Evolutionary conservation across 768 basidiomycete genomes (phyloP).

Genomic region (Naematelia aurantialba): DNA sequence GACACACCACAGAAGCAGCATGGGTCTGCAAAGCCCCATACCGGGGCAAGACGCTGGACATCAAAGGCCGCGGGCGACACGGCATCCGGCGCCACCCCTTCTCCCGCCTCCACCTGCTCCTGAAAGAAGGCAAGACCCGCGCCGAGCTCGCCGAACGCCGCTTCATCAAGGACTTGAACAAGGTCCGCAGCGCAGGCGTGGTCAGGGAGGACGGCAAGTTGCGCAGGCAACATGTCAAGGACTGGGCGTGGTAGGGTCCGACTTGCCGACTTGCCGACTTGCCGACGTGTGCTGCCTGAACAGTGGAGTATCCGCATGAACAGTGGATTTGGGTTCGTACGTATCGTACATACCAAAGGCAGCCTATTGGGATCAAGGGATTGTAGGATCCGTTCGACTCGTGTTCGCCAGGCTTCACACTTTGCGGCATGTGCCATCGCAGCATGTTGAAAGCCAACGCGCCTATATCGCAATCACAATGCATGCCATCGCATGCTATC

Average conservation of each 20-base stretch:
- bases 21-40: constrained; percentile 85
- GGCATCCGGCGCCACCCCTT: constrained; percentile 75
- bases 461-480: no score
- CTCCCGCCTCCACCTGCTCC: constrained; percentile 68
- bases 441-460: no score
- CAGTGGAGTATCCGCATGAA: no score
- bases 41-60: constrained; percentile 64
- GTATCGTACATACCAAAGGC: no score
- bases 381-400: no score
- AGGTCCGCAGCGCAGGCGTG: constrained; percentile 73
- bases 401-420: no score
- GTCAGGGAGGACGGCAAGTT: constrained; percentile 64
- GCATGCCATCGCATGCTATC: neutral
- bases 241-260: constrained; percentile 50
- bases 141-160: constrained; percentile 65
- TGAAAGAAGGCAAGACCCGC: constrained; percentile 74
- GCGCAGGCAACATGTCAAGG: constrained; percentile 44
- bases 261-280: no score
- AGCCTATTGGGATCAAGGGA: no score
- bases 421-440: no score
- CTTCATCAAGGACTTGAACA: constrained; percentile 64
- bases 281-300: no score
- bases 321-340: no score
- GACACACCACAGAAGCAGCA: constrained; percentile 64
- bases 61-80: constrained; percentile 73